These are phyloP conservation scores for Trichomonas vaginalis DNA, from an alignment of 208 protist species.

Conservation along the genomic window DNA sequence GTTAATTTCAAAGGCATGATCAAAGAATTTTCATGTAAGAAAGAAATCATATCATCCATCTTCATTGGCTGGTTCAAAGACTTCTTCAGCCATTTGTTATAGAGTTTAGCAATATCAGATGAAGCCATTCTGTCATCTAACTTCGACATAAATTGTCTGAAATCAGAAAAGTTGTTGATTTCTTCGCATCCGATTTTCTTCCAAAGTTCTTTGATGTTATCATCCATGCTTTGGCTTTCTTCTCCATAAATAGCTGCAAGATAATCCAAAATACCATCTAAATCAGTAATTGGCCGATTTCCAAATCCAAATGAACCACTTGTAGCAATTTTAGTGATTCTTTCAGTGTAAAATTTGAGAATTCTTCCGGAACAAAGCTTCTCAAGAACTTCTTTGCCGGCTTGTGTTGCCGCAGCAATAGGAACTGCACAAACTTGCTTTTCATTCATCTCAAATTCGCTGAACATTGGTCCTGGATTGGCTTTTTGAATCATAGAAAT, in stretches of 20 bases:
- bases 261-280: background rate
- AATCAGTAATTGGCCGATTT: background rate
- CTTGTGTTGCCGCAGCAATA: background rate
- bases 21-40: background rate
- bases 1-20: background rate
- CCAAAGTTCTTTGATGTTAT: background rate
- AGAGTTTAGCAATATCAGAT: background rate
- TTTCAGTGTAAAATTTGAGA: background rate
- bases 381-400: background rate
- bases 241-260: background rate
- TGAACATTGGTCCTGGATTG: background rate
- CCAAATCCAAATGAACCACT: background rate
- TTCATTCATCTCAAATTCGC: background rate
- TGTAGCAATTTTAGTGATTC: background rate
- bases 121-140: background rate
- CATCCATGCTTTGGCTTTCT: background rate
- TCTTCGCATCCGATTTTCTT: background rate
- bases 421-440: background rate
- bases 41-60: background rate
- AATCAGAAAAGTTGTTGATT: background rate
- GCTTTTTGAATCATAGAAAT: background rate
- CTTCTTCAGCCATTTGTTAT: background rate
- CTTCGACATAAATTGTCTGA: background rate
- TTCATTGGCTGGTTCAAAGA: background rate
- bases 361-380: background rate